Conservation (phyloP, 805 yeast species). For the Metschnikowia lachancei region DNA sequence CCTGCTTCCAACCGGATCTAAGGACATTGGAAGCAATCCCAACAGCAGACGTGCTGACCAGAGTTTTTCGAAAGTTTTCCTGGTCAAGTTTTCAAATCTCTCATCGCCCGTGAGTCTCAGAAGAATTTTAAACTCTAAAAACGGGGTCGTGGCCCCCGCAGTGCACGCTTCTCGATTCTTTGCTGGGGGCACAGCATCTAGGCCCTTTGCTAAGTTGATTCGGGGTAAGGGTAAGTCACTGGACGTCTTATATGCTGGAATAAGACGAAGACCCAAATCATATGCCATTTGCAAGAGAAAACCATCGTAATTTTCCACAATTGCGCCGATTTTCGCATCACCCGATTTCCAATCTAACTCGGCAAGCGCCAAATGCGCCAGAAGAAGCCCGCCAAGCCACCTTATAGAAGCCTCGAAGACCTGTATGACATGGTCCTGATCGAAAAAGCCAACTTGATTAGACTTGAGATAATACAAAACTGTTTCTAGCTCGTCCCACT, state of each 20-base stretch:
- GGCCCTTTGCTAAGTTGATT: constrained; percentile 61
- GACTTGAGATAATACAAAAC: constrained; percentile 29
- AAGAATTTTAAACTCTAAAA: constrained; percentile 74
- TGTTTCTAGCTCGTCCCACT: constrained; percentile 49
- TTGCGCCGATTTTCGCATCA: constrained; percentile 1
- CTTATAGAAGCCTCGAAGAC: constrained; percentile 86
- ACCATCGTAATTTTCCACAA: constrained; percentile 57
- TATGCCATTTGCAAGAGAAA: constrained; percentile 67
- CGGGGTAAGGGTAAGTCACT: constrained; percentile 77
- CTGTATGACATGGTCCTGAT: constrained; percentile 70
- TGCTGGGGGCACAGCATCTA: constrained; percentile 40
- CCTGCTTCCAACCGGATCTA: constrained; percentile 54
- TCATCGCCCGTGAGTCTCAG: constrained; percentile 74
- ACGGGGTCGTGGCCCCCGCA: constrained; percentile 83
- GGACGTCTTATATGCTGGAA: constrained; percentile 66
- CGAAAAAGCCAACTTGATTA: constrained; percentile 48
- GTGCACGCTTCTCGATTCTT: constrained; percentile 70
- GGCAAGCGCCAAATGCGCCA: constrained; percentile 59
- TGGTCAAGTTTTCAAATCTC: constrained; percentile 61
- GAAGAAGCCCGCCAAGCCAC: constrained; percentile 74
- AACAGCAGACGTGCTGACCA: constrained; percentile 66
- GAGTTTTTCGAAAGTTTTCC: constrained; percentile 59
- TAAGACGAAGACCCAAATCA: constrained; percentile 68
- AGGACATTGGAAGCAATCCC: constrained; percentile 74
- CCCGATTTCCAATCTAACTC: constrained; percentile 21